A percentile compares a stretch with the other conserved stretches of the same genome.
phyloP scores from a whole-genome alignment of 139 green algal species.

The Closterium sp. region DNA sequence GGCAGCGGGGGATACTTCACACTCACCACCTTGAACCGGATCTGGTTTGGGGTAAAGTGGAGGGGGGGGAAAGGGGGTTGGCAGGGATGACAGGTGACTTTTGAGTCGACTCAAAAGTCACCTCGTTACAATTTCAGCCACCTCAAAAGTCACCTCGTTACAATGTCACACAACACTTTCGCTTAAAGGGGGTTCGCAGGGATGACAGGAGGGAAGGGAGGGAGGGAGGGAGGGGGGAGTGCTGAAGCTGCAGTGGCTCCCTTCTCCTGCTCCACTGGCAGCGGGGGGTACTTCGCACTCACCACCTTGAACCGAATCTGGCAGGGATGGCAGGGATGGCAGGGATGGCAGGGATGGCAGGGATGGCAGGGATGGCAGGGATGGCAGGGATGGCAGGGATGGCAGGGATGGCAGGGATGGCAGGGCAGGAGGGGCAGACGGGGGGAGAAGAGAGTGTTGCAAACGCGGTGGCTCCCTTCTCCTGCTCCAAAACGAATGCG shows the following conservation, averaged over 20 bases:
- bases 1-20: constrained; percentile 31
- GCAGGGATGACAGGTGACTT: no score
- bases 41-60: constrained; percentile 5
- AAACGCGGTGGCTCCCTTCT: not conserved
- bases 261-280: constrained; percentile 33
- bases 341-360: not conserved
- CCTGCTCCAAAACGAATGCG: constrained; percentile 31
- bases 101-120: no score
- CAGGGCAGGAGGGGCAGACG: not conserved
- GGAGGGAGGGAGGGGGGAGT: not conserved
- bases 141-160: no score
- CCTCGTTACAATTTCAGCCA: no score
- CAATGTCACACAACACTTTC: no score
- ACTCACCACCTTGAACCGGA: constrained; percentile 27
- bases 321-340: not conserved
- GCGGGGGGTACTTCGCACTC: constrained; percentile 22
- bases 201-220: not conserved
- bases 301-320: constrained; percentile 39
- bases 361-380: not conserved
- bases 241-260: not conserved
- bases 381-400: not conserved
- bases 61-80: not conserved
- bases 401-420: not conserved
- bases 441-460: not conserved
- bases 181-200: not conserved